phyloP scores from a whole-genome alignment of 1,139 yeast genomes.

The Yamadazyma sp. region DNA sequence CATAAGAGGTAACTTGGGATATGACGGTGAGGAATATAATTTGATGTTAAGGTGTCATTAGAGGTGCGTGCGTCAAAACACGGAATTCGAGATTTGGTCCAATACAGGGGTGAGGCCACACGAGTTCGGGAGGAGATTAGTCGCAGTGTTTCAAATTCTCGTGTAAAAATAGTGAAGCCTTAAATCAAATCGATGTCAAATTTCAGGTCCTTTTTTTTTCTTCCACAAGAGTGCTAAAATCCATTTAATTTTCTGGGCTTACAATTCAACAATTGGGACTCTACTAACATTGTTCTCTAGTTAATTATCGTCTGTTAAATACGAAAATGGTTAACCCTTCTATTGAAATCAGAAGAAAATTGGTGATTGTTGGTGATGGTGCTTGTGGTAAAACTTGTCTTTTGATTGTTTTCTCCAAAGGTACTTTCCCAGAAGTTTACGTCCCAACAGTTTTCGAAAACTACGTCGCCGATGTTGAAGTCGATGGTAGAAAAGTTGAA shows the following conservation, averaged over 20 bases:
- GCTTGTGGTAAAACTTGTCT: slow-evolving; percentile 86
- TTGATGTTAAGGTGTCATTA: too few species aligned
- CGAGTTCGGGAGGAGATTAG: neutral
- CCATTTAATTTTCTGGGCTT: neutral
- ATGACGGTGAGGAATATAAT: too few species aligned
- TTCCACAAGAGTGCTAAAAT: neutral
- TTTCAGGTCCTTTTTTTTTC: slow-evolving; percentile 5
- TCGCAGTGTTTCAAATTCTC: slow-evolving; percentile 3
- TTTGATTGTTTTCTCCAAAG: slow-evolving; percentile 85
- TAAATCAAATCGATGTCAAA: neutral
- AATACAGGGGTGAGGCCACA: too few species aligned
- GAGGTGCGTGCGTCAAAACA: too few species aligned
- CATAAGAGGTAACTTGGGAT: neutral
- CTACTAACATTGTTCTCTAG: neutral
- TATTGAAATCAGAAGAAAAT: slow-evolving; percentile 73
- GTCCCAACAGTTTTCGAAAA: slow-evolving; percentile 96
- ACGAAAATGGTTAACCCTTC: slow-evolving; percentile 47
- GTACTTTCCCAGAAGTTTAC: slow-evolving; percentile 93
- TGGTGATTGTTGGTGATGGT: slow-evolving; percentile 87
- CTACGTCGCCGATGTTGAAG: slow-evolving; percentile 92
- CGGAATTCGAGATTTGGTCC: too few species aligned
- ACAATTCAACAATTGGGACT: neutral
- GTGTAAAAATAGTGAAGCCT: neutral
- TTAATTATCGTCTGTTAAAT: neutral
- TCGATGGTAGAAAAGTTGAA: slow-evolving; percentile 91